phyloP scores from a whole-genome alignment of 1,284 basidiomycete species.

The Xerocomus nothofagi region DNA sequence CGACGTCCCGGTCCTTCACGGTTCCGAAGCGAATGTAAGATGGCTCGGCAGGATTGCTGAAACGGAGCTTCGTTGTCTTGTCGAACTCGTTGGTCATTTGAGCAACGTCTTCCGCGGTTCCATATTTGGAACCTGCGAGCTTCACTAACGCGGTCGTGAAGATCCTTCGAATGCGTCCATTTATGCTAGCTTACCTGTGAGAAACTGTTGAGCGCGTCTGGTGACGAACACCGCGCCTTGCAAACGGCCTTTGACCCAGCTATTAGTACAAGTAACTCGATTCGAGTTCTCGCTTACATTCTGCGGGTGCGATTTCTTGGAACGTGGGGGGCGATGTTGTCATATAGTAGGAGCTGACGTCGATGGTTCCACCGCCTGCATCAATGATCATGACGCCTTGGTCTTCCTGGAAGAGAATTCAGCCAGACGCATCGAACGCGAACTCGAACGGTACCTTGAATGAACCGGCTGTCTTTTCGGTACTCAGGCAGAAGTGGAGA shows the following conservation, averaged over 20 bases:
- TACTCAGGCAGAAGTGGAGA: slow-evolving; percentile 46
- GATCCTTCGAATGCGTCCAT: background rate
- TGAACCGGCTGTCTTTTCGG: slow-evolving; percentile 38
- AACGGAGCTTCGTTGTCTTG: slow-evolving; percentile 42
- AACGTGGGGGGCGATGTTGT: slow-evolving; percentile 21
- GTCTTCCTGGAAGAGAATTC: slow-evolving; percentile 22
- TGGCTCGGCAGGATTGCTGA: slow-evolving; percentile 36
- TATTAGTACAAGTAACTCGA: slow-evolving; percentile 2
- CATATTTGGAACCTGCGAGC: slow-evolving; percentile 37
- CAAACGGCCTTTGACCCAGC: slow-evolving; percentile 27
- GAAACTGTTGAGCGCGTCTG: slow-evolving; percentile 34
- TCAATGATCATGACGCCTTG: slow-evolving; percentile 49
- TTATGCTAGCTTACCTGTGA: slow-evolving; percentile 26
- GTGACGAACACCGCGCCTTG: slow-evolving; percentile 39
- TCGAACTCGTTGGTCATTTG: slow-evolving; percentile 43
- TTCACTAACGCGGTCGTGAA: slow-evolving; percentile 27
- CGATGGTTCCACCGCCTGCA: slow-evolving; percentile 51
- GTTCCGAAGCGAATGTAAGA: slow-evolving; percentile 45
- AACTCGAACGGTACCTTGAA: slow-evolving; percentile 35
- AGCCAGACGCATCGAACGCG: background rate
- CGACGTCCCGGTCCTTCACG: slow-evolving; percentile 37
- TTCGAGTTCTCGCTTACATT: slow-evolving; percentile 27
- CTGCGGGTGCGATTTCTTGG: slow-evolving; percentile 35
- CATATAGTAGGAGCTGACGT: slow-evolving; percentile 39
- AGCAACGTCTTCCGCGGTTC: slow-evolving; percentile 35